Percentiles rank a stretch among this genome's conserved stretches.
These are phyloP conservation scores for Pseudocercospora vitis DNA, from an alignment of 2,329 filamentous ascomycete species.

Conservation along the genomic window DNA sequence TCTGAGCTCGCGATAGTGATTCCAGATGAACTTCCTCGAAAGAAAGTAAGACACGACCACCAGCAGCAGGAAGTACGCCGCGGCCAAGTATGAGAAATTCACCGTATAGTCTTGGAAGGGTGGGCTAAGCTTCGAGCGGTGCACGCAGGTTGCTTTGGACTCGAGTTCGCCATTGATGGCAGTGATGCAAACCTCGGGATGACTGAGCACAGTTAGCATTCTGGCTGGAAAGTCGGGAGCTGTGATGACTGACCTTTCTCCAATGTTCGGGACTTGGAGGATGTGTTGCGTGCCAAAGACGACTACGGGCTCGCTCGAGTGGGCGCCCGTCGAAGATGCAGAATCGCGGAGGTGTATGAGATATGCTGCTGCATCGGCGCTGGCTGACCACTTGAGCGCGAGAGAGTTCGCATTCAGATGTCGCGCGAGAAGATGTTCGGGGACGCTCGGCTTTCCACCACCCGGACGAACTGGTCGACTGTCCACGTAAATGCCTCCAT, in stretches of 20 bases:
- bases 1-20: not conserved
- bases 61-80: not conserved
- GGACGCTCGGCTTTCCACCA: not conserved
- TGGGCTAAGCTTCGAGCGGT: not conserved
- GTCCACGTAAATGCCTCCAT: not conserved
- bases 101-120: not conserved
- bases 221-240: not conserved
- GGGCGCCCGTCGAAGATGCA: not conserved
- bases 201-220: not conserved
- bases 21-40: not conserved
- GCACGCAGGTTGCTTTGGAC: constrained; percentile 2
- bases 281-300: not conserved
- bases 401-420: constrained; percentile 7
- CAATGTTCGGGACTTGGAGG: not conserved
- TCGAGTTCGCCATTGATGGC: constrained; percentile 10
- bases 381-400: constrained; percentile 2
- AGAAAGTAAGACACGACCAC: not conserved
- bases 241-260: not conserved
- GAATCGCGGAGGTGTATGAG: not conserved
- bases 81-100: not conserved
- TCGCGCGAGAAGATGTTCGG: not conserved
- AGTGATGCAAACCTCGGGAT: constrained; percentile 7
- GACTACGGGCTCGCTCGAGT: not conserved
- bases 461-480: constrained; percentile 7
- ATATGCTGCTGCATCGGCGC: constrained; percentile 3